Conservation (phyloP, 2,329 filamentous ascomycete species). For the Ophiostoma piceae region DNA sequence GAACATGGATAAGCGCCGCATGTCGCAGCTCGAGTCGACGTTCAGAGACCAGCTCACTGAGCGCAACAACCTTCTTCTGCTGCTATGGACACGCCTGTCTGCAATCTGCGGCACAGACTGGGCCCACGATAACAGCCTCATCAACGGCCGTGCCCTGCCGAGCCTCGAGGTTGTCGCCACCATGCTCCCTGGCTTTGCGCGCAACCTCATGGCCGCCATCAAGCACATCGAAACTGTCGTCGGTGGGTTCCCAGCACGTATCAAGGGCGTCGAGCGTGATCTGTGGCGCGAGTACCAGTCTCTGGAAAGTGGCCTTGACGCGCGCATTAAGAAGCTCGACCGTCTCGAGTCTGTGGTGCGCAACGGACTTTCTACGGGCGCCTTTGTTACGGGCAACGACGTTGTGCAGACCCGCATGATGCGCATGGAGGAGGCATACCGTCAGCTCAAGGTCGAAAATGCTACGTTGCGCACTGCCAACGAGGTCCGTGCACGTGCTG, state of each 20-base stretch:
- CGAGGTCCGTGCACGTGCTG: slow-evolving; percentile 51
- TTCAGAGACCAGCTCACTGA: slow-evolving; percentile 84
- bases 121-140: slow-evolving; percentile 81
- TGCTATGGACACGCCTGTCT: slow-evolving; percentile 86
- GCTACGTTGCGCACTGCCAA: slow-evolving; percentile 62
- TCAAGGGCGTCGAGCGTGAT: slow-evolving; percentile 81
- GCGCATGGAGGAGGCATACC: slow-evolving; percentile 56
- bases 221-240: slow-evolving; percentile 82
- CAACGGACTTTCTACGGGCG: slow-evolving; percentile 53
- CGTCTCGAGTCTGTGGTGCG: slow-evolving; percentile 75
- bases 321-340: slow-evolving; percentile 78
- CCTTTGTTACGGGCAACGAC: slow-evolving; percentile 33
- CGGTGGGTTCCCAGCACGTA: slow-evolving; percentile 68
- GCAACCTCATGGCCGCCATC: slow-evolving; percentile 80
- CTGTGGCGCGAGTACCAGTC: slow-evolving; percentile 86
- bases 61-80: slow-evolving; percentile 79
- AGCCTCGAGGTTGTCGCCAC: slow-evolving; percentile 80
- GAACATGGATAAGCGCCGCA: slow-evolving; percentile 69
- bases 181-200: slow-evolving; percentile 81
- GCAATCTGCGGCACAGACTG: slow-evolving; percentile 85
- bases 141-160: slow-evolving; percentile 77
- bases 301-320: slow-evolving; percentile 73
- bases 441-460: slow-evolving; percentile 60
- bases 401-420: slow-evolving; percentile 38
- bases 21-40: slow-evolving; percentile 68